These are phyloP conservation scores for Pleurotus cornucopiae DNA, from an alignment of 768 basidiomycete genomes.

Conservation along the genomic window DNA sequence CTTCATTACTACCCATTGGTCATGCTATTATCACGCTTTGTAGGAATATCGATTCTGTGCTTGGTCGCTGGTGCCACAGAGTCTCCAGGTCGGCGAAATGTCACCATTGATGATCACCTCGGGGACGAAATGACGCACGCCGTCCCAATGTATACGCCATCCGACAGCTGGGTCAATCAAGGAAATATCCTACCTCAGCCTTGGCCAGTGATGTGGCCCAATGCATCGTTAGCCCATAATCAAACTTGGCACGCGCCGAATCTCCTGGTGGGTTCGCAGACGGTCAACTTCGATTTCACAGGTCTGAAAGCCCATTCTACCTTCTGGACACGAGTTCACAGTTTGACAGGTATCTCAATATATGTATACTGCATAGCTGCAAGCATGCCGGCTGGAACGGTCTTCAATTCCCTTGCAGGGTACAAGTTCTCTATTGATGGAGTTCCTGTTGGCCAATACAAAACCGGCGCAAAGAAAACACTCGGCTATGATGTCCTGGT, in stretches of 20 bases:
- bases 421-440: not conserved
- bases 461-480: not conserved
- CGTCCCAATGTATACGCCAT: not conserved
- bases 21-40: too few species aligned
- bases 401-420: not conserved
- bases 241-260: slow-evolving; percentile 1
- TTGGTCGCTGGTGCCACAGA: too few species aligned
- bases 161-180: not conserved
- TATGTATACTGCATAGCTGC: slow-evolving; percentile 1
- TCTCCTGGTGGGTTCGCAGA: not conserved
- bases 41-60: too few species aligned
- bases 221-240: not conserved
- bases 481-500: not conserved
- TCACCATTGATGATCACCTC: not conserved
- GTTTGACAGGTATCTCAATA: not conserved
- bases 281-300: not conserved
- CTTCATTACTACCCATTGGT: too few species aligned
- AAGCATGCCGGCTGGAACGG: not conserved
- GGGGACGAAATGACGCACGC: not conserved
- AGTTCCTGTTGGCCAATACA: not conserved
- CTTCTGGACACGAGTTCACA: not conserved
- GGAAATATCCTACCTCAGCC: not conserved
- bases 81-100: not conserved
- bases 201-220: not conserved
- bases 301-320: not conserved